Conservation (phyloP, 2,329 filamentous ascomycete genomes). For the Trichoderma sp. region DNA sequence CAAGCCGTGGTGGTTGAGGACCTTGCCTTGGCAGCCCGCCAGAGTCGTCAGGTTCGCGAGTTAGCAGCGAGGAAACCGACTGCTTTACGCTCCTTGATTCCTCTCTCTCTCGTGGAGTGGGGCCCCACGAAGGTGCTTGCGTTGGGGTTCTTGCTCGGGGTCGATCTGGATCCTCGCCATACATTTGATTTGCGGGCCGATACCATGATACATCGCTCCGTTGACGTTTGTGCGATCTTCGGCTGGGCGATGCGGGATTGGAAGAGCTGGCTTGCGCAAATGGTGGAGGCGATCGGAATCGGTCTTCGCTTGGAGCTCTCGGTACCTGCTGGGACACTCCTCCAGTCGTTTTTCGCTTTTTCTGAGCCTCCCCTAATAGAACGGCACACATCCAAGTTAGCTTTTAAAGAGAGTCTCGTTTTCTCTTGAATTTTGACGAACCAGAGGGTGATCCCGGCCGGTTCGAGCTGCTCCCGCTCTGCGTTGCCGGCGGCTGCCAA, state of each 20-base stretch:
- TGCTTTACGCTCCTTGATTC: constrained; percentile 40
- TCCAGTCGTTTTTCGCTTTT: constrained; percentile 78
- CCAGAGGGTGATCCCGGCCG: constrained; percentile 76
- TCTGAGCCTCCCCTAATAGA: constrained; percentile 71
- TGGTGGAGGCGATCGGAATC: constrained; percentile 42
- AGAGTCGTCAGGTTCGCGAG: constrained; percentile 30
- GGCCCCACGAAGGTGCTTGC: constrained; percentile 31
- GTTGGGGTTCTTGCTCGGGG: constrained; percentile 31
- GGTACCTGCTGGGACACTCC: constrained; percentile 34
- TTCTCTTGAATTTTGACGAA: constrained; percentile 64
- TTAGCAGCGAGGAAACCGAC: constrained; percentile 43
- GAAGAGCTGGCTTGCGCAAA: constrained; percentile 38
- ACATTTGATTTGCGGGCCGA: constrained; percentile 35
- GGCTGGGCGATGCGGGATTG: constrained; percentile 35
- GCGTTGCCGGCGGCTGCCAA: constrained; percentile 80
- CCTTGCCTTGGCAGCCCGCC: constrained; percentile 9
- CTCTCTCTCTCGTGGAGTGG: constrained; percentile 36
- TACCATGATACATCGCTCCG: constrained; percentile 46
- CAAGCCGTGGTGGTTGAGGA: constrained; percentile 24
- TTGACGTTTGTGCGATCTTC: constrained; percentile 43
- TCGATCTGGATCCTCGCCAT: constrained; percentile 33
- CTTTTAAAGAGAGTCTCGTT: constrained; percentile 47
- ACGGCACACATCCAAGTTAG: constrained; percentile 46
- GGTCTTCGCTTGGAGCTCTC: constrained; percentile 38
- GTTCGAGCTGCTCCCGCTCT: constrained; percentile 62